Evolutionary conservation across 1,284 basidiomycete species (phyloP), one percentile per base, ranked within the genome.

Genomic region (Moniliophthora roreri): DNA sequence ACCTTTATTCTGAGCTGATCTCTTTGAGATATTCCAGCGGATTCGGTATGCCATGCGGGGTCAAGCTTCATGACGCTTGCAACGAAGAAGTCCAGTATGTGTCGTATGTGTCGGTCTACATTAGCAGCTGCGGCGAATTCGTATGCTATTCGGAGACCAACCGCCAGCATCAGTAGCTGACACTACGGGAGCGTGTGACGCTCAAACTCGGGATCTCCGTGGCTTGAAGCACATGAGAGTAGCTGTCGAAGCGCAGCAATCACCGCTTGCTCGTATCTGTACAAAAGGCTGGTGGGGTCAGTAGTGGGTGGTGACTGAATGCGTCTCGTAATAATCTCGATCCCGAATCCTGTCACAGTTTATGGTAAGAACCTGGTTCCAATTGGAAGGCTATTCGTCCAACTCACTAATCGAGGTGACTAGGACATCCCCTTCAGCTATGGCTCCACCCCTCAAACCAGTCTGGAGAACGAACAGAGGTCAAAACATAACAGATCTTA

Each of bases 131-230:
- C 58, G 0, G 77, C 77, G 0, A 76, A 74, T n/a, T 78, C 78
- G 58, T 77, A 78, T 9, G 76, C 74, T 64, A 80, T 73, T 1
- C 76, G 69, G 57, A 75, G 69, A 2, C 77, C 78, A 44, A 79
- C 74, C 6, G 73, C 71, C 51, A 75, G 66, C 21, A 77, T 66
- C 15, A 76, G 58, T 0, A 63, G 55, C 23, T 65, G 62, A 61
- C 73, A 75, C 10, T 62, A 63, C 0, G 76, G 77, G 11, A 77
- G 69, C 21, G 76, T 51, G 18, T 62, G 62, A 61, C 60, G 60
- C 70, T 67, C 49, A 69, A 1, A 58, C 60, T 2, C 57, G 54
- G 42, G 65, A 66, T 24, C 73, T 68, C 57, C 77, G 74, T 46
- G 60, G 46, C 9, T 36, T 16, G 47, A 18, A 16, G 26, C 20